Evolutionary conservation across 257 asterid genomes (phyloP).

Genomic region (Craterostigma plantagineum): DNA sequence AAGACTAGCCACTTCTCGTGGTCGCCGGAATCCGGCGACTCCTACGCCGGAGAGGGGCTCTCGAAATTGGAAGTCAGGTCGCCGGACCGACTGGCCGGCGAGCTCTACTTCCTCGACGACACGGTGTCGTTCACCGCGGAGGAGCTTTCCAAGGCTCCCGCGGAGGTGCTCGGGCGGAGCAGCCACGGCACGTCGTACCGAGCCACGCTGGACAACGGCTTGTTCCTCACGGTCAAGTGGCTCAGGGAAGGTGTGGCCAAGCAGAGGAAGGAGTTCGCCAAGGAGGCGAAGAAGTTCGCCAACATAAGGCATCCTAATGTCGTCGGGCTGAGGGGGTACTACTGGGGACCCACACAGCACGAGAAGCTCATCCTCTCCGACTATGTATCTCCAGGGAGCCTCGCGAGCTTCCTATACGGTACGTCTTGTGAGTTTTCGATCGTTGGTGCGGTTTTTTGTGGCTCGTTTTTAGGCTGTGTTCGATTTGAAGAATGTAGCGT

Average conservation of each 20-base stretch:
- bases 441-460: background rate
- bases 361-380: slow-evolving; percentile 96
- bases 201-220: slow-evolving; percentile 68
- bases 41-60: slow-evolving; percentile 50
- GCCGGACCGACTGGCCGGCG: slow-evolving; percentile 80
- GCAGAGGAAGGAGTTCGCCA: slow-evolving; percentile 89
- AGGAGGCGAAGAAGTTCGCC: slow-evolving; percentile 91
- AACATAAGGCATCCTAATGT: slow-evolving; percentile 90
- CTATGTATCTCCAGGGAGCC: slow-evolving; percentile 86
- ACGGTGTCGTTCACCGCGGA: slow-evolving; percentile 73
- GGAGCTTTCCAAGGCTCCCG: slow-evolving; percentile 88
- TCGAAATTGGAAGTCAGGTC: slow-evolving; percentile 69
- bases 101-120: slow-evolving; percentile 83
- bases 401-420: slow-evolving; percentile 85
- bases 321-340: slow-evolving; percentile 91
- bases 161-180: slow-evolving; percentile 96
- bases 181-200: slow-evolving; percentile 91
- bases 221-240: slow-evolving; percentile 92
- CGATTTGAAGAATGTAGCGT: too few species aligned
- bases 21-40: slow-evolving; percentile 92
- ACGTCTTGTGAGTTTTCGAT: too few species aligned
- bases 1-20: slow-evolving; percentile 73
- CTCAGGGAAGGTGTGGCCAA: slow-evolving; percentile 96
- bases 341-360: slow-evolving; percentile 98
- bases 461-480: background rate